phyloP scores from a whole-genome alignment of 441 rosid species.

The Adansonia madagascariensis region DNA sequence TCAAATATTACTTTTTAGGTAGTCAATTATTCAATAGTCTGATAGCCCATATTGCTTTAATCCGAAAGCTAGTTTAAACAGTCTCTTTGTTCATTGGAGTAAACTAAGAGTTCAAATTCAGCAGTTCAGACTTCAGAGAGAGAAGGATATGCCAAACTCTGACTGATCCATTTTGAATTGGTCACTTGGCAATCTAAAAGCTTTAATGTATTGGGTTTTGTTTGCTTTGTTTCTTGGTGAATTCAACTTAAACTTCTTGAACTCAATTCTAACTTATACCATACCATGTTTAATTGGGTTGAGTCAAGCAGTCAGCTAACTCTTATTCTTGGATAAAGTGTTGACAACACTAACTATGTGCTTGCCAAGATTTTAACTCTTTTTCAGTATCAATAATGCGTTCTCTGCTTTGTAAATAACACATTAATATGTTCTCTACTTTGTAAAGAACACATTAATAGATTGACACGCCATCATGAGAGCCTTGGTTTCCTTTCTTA shows the following conservation, averaged over 20 bases:
- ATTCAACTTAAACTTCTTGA: background rate
- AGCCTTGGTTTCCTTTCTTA: background rate
- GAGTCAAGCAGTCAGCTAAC: background rate
- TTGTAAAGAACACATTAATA: background rate
- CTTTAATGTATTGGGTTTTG: background rate
- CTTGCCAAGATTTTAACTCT: background rate
- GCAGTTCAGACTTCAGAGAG: slow-evolving; percentile 7
- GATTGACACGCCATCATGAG: background rate
- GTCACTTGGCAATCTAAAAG: background rate
- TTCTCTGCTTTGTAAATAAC: background rate
- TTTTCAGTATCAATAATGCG: background rate
- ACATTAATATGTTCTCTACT: background rate
- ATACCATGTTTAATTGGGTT: background rate
- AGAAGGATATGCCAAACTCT: background rate
- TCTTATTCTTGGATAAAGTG: background rate
- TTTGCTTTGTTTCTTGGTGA: slow-evolving; percentile 15
- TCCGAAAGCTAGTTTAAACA: background rate
- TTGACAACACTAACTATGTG: background rate
- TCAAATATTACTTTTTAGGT: background rate
- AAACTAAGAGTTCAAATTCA: background rate
- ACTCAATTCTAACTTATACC: background rate
- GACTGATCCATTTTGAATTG: background rate
- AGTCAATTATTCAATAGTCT: background rate
- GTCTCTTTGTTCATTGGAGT: slow-evolving; percentile 1
- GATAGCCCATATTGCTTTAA: background rate